Conservation (phyloP, 2,329 filamentous ascomycete genomes). For the Diaporthe batatas region DNA sequence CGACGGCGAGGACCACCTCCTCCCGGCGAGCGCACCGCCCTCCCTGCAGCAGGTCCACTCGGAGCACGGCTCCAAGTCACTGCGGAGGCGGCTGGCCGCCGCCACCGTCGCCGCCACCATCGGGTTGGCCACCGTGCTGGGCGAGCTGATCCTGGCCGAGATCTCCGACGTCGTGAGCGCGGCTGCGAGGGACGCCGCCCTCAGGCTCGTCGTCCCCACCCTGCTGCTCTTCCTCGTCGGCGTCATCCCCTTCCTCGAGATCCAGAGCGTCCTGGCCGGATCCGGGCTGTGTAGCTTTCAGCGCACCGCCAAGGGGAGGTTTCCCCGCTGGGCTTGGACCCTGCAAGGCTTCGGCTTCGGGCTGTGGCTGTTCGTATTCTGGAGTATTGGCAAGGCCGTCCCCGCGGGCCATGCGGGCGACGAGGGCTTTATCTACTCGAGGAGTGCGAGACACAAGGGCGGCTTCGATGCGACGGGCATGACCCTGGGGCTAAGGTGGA, state of each 20-base stretch:
- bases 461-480: slow-evolving; percentile 52
- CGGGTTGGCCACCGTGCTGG: slow-evolving; percentile 81
- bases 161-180: slow-evolving; percentile 82
- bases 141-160: slow-evolving; percentile 85
- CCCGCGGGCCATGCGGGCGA: slow-evolving; percentile 52
- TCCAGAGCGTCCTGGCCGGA: slow-evolving; percentile 73
- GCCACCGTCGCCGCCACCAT: slow-evolving; percentile 82
- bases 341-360: slow-evolving; percentile 73
- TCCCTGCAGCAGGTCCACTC: slow-evolving; percentile 70
- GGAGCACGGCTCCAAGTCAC: slow-evolving; percentile 67
- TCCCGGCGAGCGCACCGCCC: slow-evolving; percentile 73
- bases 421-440: slow-evolving; percentile 45
- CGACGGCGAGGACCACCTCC: slow-evolving; percentile 72
- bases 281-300: slow-evolving; percentile 73
- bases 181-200: slow-evolving; percentile 74
- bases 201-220: slow-evolving; percentile 77
- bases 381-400: slow-evolving; percentile 78
- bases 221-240: slow-evolving; percentile 80
- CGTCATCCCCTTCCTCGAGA: slow-evolving; percentile 82
- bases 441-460: slow-evolving; percentile 44
- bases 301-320: slow-evolving; percentile 66
- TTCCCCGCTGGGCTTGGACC: slow-evolving; percentile 73
- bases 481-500: slow-evolving; percentile 45
- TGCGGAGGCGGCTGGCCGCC: slow-evolving; percentile 66
- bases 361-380: slow-evolving; percentile 80